Evolutionary conservation across 352 stramenopile species (phyloP).

Genomic region (Pythium aphanidermatum): DNA sequence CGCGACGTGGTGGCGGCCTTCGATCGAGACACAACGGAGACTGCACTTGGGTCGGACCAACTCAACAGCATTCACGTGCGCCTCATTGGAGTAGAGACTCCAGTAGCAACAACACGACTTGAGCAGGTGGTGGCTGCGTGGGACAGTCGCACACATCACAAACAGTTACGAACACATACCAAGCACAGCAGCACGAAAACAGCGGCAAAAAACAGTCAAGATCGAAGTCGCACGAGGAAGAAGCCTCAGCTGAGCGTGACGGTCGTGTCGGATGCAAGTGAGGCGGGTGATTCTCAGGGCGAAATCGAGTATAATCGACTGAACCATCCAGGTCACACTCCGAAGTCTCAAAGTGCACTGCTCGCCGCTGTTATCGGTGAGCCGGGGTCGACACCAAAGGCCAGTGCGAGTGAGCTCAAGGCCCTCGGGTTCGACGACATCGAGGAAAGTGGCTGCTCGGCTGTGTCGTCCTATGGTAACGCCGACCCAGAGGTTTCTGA

Average conservation of each 20-base stretch:
- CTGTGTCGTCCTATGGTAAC: conserved; percentile 6
- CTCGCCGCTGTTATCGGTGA: conserved; percentile 34
- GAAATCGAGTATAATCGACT: conserved; percentile 42
- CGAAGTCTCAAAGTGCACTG: conserved; percentile 26
- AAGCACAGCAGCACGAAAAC: neutral
- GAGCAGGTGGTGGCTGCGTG: conserved; percentile 32
- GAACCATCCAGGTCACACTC: conserved; percentile 55
- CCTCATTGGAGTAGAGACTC: no score
- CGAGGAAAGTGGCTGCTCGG: conserved; percentile 20
- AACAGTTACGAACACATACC: neutral
- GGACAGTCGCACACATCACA: conserved; percentile 9
- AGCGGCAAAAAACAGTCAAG: neutral
- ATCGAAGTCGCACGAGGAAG: conserved; percentile 8
- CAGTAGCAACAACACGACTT: conserved; percentile 11
- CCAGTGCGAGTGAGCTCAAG: conserved; percentile 36
- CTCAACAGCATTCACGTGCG: no score
- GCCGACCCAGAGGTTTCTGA: neutral
- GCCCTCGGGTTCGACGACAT: conserved; percentile 48
- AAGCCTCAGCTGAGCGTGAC: conserved; percentile 18
- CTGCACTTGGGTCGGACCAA: no score
- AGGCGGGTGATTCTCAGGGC: neutral
- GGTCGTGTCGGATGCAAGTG: conserved; percentile 4
- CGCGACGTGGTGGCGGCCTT: conserved; percentile 20
- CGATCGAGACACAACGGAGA: neutral
- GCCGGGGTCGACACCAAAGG: conserved; percentile 56